Evolutionary conservation across 768 basidiomycete genomes (phyloP).

Genomic region (Sarcomyxa edulis): DNA sequence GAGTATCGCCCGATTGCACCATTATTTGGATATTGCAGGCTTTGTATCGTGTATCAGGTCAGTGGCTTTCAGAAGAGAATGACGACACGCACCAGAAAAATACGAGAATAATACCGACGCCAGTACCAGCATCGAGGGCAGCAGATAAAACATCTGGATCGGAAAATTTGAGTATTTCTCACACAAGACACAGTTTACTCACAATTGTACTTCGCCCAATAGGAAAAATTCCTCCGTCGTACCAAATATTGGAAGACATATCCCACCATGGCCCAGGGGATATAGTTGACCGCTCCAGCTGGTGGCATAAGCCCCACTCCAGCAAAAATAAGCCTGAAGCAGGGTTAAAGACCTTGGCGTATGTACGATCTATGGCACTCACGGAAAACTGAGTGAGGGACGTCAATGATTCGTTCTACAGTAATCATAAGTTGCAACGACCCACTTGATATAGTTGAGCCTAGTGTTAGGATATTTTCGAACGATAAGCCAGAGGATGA

Average conservation of each 20-base stretch:
- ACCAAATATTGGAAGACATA: slow-evolving; percentile 63
- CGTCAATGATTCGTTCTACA: too few species aligned
- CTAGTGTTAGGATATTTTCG: slow-evolving; percentile 59
- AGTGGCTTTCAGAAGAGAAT: not conserved
- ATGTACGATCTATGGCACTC: too few species aligned
- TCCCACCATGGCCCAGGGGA: slow-evolving; percentile 59
- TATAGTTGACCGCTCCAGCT: slow-evolving; percentile 64
- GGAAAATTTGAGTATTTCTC: not conserved
- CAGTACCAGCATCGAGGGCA: slow-evolving; percentile 50
- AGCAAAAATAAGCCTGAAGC: slow-evolving; percentile 54
- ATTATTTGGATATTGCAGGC: slow-evolving; percentile 9
- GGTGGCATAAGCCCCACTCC: slow-evolving; percentile 61
- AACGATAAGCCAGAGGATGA: slow-evolving; percentile 46
- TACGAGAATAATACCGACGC: slow-evolving; percentile 37
- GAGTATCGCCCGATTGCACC: slow-evolving; percentile 5
- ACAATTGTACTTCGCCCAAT: slow-evolving; percentile 63
- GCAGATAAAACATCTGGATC: slow-evolving; percentile 47
- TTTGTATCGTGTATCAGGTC: not conserved
- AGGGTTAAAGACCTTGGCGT: slow-evolving; percentile 2
- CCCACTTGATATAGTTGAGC: slow-evolving; percentile 59
- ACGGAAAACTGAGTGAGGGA: not conserved
- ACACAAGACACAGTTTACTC: too few species aligned
- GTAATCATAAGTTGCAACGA: too few species aligned
- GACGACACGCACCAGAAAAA: slow-evolving; percentile 7
- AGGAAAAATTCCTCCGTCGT: slow-evolving; percentile 53